These are phyloP conservation scores for Blastocystis sp. DNA, from an alignment of 352 stramenopile genomes.

Conservation along the genomic window DNA sequence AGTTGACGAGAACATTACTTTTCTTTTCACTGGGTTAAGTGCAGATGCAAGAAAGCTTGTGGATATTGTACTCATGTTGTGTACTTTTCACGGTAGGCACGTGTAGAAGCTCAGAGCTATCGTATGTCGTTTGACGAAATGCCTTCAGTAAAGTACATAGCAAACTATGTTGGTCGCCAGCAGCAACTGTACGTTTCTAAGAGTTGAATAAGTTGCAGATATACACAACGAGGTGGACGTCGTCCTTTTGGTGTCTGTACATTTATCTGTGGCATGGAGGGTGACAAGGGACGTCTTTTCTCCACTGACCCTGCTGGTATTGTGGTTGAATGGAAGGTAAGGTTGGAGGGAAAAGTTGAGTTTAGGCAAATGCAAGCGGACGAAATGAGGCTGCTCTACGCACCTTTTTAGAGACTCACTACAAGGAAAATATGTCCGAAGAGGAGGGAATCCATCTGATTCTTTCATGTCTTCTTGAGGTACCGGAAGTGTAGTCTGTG, in stretches of 20 bases:
- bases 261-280: constrained; percentile 57
- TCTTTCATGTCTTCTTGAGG: constrained; percentile 13
- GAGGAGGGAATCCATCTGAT: constrained; percentile 49
- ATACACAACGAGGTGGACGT: constrained; percentile 58
- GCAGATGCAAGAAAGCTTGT: constrained; percentile 50
- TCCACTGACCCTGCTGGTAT: constrained; percentile 48
- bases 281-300: constrained; percentile 26
- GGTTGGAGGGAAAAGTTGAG: background rate
- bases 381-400: constrained; percentile 10
- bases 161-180: constrained; percentile 55
- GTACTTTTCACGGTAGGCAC: background rate
- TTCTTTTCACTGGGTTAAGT: constrained; percentile 55
- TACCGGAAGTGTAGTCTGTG: background rate
- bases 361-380: constrained; percentile 33
- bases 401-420: constrained; percentile 26
- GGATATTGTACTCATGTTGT: constrained; percentile 1
- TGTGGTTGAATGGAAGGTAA: constrained; percentile 22
- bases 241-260: constrained; percentile 56
- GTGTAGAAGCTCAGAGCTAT: constrained; percentile 57
- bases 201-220: background rate
- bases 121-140: constrained; percentile 51
- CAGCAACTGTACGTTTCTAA: constrained; percentile 19
- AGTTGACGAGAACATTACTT: constrained; percentile 59
- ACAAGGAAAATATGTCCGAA: constrained; percentile 16
- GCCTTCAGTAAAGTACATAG: constrained; percentile 60